Base-by-base conservation (phyloP, 73 alveolate species). In the Paraurostyla sp. region DNA sequence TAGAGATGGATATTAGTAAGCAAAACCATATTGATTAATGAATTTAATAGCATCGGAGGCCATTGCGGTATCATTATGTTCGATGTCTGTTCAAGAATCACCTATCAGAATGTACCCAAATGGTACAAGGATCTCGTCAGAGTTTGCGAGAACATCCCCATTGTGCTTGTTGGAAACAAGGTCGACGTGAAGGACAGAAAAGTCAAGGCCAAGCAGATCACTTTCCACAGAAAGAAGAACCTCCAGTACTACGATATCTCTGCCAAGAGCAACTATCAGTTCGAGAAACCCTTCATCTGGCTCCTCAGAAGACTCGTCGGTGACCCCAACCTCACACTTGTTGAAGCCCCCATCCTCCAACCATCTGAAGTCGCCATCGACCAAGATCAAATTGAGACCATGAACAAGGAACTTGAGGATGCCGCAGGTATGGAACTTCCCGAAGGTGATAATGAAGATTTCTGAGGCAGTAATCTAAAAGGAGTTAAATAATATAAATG, bases 241-340 rank as follows among this genome's bases (percentile, higher is more conserved):
- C 80, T 98, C 90, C 98, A 98, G 95, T 98, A 98, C 97, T 98
- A 97, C 90, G 99, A 98, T 92, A 96, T 98, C 92, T 97, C 99
- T 46, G 99, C 99, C 92, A 97, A 97, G 94, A 83, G 97, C 94
- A 98, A 98, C 97, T 98, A 98, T 95, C 98, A 98, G 93, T 98
- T 97, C 85, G 99, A 98, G 97, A 98, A 98, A 96, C 99, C 99
- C 78, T 98, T 98, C 99, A 80, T 98, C 90, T 98, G 99, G 98
- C 96, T 98, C 63, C 97, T 99, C 80, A 96, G 99, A 89, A 96
- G 98, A 92, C 95, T 98, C 83, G 94, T 98, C 87, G 82, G 97
- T 71, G 99, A 97, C 85, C 98, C 98, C 59, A 80, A 87, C 78
- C 94, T 97, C 60, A 58, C 86, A 49, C 93, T 97, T 43, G 96